Evolutionary conservation across 2,329 filamentous ascomycete species (phyloP).

Genomic region (Ascomycota sp.): DNA sequence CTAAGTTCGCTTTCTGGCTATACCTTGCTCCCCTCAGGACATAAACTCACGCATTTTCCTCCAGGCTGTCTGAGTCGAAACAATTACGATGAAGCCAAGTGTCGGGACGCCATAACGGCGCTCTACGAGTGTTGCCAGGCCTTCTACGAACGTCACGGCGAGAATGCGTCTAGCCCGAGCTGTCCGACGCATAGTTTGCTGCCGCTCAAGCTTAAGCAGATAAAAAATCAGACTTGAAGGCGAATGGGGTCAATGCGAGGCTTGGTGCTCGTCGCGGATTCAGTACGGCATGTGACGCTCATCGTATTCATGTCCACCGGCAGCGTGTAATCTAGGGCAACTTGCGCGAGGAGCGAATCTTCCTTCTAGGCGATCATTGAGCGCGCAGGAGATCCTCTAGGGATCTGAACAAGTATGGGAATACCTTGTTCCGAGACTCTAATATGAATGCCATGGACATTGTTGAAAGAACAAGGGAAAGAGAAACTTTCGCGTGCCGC

Average conservation of each 20-base stretch:
- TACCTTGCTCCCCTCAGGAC: background rate
- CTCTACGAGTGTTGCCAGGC: constrained; percentile 83
- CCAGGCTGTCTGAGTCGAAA: constrained; percentile 67
- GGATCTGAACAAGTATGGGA: constrained; percentile 87
- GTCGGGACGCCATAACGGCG: constrained; percentile 53
- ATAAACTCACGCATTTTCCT: background rate
- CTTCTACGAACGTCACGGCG: constrained; percentile 64
- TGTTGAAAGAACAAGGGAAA: constrained; percentile 22
- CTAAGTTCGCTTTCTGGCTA: too few species aligned
- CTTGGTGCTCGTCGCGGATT: background rate
- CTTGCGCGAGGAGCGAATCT: constrained; percentile 46
- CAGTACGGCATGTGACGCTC: constrained; percentile 22
- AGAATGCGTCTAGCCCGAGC: constrained; percentile 52
- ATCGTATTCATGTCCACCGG: constrained; percentile 20
- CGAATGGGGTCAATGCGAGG: background rate
- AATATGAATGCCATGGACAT: constrained; percentile 83
- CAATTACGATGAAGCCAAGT: constrained; percentile 68
- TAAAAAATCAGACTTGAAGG: constrained; percentile 18
- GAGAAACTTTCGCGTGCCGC: too few species aligned
- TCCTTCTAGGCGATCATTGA: constrained; percentile 81
- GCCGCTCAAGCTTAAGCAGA: constrained; percentile 64
- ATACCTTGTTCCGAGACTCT: constrained; percentile 94
- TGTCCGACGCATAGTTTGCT: constrained; percentile 69
- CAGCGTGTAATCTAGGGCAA: constrained; percentile 34
- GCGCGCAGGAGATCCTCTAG: constrained; percentile 69